These are phyloP conservation scores for Fagopyrum homotropicum DNA, from an alignment of 148 eudicot species.

Conservation along the genomic window DNA sequence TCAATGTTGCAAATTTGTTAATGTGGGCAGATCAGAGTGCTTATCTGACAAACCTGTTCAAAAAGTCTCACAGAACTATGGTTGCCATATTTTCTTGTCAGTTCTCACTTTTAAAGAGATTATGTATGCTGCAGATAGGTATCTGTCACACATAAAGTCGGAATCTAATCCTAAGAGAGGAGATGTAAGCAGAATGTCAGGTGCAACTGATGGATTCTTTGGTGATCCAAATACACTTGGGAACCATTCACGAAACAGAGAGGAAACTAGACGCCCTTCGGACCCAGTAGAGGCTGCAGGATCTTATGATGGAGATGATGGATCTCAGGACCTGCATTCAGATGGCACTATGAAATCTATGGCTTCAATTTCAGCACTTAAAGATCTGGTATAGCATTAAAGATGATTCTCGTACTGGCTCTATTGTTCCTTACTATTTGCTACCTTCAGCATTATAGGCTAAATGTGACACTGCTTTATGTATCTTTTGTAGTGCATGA, in stretches of 20 bases:
- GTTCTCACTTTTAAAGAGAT: constrained; percentile 14
- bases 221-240: constrained; percentile 44
- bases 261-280: constrained; percentile 33
- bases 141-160: constrained; percentile 46
- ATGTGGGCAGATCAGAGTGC: background rate
- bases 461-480: constrained; percentile 14
- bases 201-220: constrained; percentile 38
- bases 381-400: constrained; percentile 51
- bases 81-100: constrained; percentile 12
- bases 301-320: constrained; percentile 12
- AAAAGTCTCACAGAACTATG: background rate
- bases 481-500: constrained; percentile 46
- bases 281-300: constrained; percentile 38
- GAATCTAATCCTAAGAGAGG: constrained; percentile 41
- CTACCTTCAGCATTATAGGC: constrained; percentile 1
- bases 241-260: constrained; percentile 33
- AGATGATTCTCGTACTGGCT: background rate
- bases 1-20: background rate
- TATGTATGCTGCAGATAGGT: constrained; percentile 54
- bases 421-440: background rate
- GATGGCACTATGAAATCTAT: constrained; percentile 45
- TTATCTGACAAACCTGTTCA: background rate
- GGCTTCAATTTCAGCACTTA: constrained; percentile 55
- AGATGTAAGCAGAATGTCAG: constrained; percentile 44
- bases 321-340: constrained; percentile 31